Evolutionary conservation across 1,284 basidiomycete genomes (phyloP).

Genomic region (Ustilago sp.): DNA sequence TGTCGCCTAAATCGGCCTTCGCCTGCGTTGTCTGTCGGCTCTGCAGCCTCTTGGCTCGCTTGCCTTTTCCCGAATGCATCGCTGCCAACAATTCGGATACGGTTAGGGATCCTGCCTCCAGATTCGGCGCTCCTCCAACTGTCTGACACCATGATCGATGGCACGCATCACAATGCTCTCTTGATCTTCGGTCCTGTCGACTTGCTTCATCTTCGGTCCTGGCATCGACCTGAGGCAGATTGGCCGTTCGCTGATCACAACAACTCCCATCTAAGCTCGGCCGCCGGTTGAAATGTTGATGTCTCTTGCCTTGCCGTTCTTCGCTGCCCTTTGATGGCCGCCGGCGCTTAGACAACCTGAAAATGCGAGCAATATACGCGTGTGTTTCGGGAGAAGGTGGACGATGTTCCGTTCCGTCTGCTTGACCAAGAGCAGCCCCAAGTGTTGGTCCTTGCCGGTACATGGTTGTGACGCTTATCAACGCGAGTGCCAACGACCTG

Average conservation of each 20-base stretch:
- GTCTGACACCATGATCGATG: constrained; percentile 22
- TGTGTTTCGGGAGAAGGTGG: background rate
- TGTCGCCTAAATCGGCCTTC: constrained; percentile 19
- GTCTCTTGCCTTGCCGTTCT: background rate
- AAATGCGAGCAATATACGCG: background rate
- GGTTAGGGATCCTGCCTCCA: constrained; percentile 14
- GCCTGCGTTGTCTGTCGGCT: background rate
- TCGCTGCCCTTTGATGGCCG: background rate
- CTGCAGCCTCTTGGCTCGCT: constrained; percentile 3
- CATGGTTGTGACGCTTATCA: background rate
- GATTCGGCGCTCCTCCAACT: background rate
- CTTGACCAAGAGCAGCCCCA: background rate
- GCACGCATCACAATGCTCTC: constrained; percentile 13
- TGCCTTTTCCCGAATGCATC: constrained; percentile 34
- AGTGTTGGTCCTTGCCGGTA: background rate
- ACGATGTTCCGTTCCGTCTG: background rate
- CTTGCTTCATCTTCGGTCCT: background rate
- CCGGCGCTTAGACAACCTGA: background rate
- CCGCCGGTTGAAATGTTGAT: constrained; percentile 8
- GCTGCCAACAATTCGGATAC: background rate
- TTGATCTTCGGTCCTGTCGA: constrained; percentile 7
- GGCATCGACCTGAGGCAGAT: background rate
- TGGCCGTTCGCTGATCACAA: constrained; percentile 5
- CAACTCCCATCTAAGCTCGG: constrained; percentile 7
- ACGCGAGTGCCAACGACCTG: background rate